Conservation (phyloP, 768 basidiomycete genomes). For the Artomyces pyxidatus region DNA sequence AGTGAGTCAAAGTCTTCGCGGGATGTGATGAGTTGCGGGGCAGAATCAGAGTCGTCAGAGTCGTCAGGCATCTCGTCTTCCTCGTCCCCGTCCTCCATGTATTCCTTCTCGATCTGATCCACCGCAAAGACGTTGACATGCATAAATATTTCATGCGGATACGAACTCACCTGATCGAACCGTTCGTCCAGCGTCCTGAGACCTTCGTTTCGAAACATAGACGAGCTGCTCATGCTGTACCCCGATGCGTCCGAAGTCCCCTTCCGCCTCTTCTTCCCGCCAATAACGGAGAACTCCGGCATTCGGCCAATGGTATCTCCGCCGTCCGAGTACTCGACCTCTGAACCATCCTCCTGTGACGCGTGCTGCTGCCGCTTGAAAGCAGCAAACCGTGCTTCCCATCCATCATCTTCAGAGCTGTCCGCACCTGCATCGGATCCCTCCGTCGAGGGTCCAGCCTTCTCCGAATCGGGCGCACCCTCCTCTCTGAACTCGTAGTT, state of each 20-base stretch:
- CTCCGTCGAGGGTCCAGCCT: conserved; percentile 20
- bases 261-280: conserved; percentile 66
- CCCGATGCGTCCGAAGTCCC: conserved; percentile 82
- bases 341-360: conserved; percentile 22
- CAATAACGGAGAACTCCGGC: conserved; percentile 69
- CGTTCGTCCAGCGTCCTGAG: conserved; percentile 84
- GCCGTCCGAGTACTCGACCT: conserved; percentile 52
- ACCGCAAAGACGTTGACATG: background rate
- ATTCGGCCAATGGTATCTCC: conserved; percentile 78
- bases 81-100: conserved; percentile 55
- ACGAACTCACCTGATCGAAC: conserved; percentile 74
- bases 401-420: conserved; percentile 37
- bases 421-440: conserved; percentile 20
- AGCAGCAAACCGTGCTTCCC: conserved; percentile 74
- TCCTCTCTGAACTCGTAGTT: conserved; percentile 64
- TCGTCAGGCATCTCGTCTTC: conserved; percentile 32
- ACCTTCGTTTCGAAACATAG: conserved; percentile 89
- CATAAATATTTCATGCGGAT: background rate
- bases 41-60: conserved; percentile 44
- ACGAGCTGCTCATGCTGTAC: conserved; percentile 96
- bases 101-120: conserved; percentile 74
- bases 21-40: conserved; percentile 69
- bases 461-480: conserved; percentile 28
- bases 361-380: conserved; percentile 51
- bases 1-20: conserved; percentile 86